phyloP scores from a whole-genome alignment of 2,329 filamentous ascomycete genomes.

The Botrytis medusae region DNA sequence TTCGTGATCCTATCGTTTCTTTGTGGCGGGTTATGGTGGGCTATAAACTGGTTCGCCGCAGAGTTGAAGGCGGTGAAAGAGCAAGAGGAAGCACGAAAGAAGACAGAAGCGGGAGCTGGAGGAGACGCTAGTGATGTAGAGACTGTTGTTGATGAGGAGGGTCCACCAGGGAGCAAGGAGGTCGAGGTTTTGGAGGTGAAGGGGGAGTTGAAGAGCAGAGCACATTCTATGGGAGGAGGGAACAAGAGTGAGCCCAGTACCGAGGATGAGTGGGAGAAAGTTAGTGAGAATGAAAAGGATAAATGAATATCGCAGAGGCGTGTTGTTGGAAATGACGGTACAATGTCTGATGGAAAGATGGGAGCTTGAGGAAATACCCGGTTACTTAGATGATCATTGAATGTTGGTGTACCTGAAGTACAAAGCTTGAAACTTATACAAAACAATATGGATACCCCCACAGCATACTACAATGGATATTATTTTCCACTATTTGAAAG shows the following conservation, averaged over 20 bases:
- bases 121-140: slow-evolving; percentile 46
- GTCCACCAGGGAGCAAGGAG: slow-evolving; percentile 34
- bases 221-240: slow-evolving; percentile 41
- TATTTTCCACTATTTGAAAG: neutral
- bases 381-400: slow-evolving; percentile 21
- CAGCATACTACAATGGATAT: slow-evolving; percentile 4
- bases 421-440: slow-evolving; percentile 18
- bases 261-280: slow-evolving; percentile 97
- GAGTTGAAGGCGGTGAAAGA: slow-evolving; percentile 56
- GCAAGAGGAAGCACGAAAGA: slow-evolving; percentile 34
- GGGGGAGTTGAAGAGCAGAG: slow-evolving; percentile 36
- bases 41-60: slow-evolving; percentile 93
- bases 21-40: slow-evolving; percentile 81
- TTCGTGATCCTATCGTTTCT: slow-evolving; percentile 80
- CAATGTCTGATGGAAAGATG: neutral
- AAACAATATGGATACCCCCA: slow-evolving; percentile 10
- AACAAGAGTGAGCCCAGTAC: slow-evolving; percentile 67
- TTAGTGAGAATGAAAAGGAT: slow-evolving; percentile 70
- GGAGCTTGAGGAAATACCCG: slow-evolving; percentile 12
- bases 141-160: slow-evolving; percentile 49
- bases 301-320: slow-evolving; percentile 41
- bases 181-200: slow-evolving; percentile 33
- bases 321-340: neutral
- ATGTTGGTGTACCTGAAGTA: slow-evolving; percentile 17
- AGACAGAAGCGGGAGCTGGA: slow-evolving; percentile 30